Evolutionary conservation across 192 early-diverging fungal genomes (phyloP).

Genomic region (Podila clonocystis): DNA sequence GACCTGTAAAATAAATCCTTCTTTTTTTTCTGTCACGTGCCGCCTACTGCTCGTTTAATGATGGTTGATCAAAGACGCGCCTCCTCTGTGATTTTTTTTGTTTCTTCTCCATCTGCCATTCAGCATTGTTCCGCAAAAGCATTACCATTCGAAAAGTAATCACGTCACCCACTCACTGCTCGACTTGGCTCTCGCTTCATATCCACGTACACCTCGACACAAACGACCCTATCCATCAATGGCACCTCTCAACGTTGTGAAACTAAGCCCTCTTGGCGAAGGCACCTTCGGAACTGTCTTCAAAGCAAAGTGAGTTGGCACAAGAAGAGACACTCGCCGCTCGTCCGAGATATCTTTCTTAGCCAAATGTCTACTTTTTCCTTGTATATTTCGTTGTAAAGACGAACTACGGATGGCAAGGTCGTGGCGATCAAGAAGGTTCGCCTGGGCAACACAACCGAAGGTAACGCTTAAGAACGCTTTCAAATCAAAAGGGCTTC

Average conservation of each 20-base stretch:
- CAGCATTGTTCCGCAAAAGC: no score
- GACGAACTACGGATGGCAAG: constrained; percentile 57
- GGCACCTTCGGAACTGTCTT: constrained; percentile 87
- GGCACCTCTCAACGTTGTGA: constrained; percentile 21
- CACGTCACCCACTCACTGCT: neutral
- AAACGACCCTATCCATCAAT: no score
- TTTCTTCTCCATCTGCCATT: neutral
- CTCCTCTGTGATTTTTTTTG: neutral
- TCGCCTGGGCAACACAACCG: constrained; percentile 70
- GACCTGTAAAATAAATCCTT: constrained; percentile 10
- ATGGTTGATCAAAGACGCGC: neutral
- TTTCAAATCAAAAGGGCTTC: neutral
- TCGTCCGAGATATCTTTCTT: neutral
- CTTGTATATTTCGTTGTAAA: neutral
- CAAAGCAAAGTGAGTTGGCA: constrained; percentile 63
- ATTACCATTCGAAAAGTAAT: neutral
- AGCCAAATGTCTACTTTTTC: neutral
- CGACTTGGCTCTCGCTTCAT: no score
- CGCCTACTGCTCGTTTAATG: no score
- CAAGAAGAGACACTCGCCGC: neutral
- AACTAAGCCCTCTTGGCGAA: constrained; percentile 79
- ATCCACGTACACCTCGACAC: no score
- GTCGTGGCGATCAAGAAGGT: constrained; percentile 86
- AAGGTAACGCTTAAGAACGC: constrained; percentile 26
- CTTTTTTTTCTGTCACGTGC: neutral